Evolutionary conservation across 345 rosid species (phyloP).

Genomic region (Litchi chinensis): DNA sequence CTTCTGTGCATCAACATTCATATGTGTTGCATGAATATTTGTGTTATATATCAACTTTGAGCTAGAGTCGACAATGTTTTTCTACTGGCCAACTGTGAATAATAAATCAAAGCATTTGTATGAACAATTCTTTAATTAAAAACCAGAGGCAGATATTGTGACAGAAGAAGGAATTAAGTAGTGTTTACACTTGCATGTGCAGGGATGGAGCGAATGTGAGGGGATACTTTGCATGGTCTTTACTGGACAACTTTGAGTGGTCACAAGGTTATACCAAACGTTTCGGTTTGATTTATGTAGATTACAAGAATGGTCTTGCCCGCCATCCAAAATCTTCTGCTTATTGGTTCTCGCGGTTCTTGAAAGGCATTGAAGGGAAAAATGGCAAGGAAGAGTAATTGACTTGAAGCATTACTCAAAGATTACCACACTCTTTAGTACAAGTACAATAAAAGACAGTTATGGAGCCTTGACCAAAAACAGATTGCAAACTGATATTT

Average conservation of each 20-base stretch:
- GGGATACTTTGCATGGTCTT: constrained; percentile 94
- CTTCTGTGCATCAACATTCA: constrained; percentile 1
- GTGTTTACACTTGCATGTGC: constrained; percentile 9
- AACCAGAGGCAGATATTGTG: neutral
- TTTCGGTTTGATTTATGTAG: constrained; percentile 81
- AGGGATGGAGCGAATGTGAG: constrained; percentile 87
- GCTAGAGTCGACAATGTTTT: neutral
- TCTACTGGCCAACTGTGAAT: neutral
- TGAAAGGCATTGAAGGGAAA: constrained; percentile 54
- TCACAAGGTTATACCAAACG: constrained; percentile 91
- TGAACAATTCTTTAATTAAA: neutral
- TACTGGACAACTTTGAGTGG: constrained; percentile 96
- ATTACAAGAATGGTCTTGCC: constrained; percentile 75
- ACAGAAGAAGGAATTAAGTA: no score
- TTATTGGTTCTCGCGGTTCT: constrained; percentile 76
- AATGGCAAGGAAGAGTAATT: constrained; percentile 48
- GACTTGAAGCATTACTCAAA: neutral
- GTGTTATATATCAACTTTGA: neutral
- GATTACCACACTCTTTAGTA: neutral
- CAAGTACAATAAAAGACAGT: neutral
- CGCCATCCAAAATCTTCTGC: constrained; percentile 93
- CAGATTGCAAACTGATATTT: neutral
- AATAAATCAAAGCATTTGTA: neutral
- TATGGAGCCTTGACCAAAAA: no score
- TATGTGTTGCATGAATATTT: neutral